Evolutionary conservation across 2,329 filamentous ascomycete genomes (phyloP), one percentile per base, ranked within the genome.

Genomic region (Falciphora oryzae): DNA sequence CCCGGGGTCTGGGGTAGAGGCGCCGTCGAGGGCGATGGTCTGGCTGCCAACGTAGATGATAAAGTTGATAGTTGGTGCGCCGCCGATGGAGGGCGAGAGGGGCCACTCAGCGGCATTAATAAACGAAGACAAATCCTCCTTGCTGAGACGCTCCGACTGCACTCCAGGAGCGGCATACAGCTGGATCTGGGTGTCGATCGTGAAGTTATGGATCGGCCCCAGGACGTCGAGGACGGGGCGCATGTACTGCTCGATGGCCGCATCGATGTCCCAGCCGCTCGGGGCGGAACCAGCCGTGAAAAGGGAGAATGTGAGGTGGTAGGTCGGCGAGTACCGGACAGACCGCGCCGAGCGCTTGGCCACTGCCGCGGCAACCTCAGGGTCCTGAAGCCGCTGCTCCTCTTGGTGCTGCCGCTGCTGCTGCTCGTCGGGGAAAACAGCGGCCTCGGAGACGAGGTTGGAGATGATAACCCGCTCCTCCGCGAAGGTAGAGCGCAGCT

Each of bases 31-130:
- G 5, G 76, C 80, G 67, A 92, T 93, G 13, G 88, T 92, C 65
- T 90, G 85, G 65, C 91, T 87, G 7, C 93, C 92, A 10, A 96
- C 87, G 72, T 95, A 99, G 32, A 98, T 83, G 65, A 98, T 88
- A 74, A 99, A 98, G 77, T 99, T 98, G 72, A 99, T 88, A 0
- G 95, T 99, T 1, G 95, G 95, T 0, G 94, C 94, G 25, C 87
- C 88, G 57, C 93, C 95, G 69, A 99, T 98, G 65, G 92, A 97
- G 0, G 94, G 94, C 67, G 91, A 96, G 3, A 99, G 78, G 0
- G 95, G 95, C 95, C 95, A 99, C 78, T 99, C 95, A 2, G 95
- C 95, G 2, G 94, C 93, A 72, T 99, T 99, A 76, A 99, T 93
- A 73, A 99, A 99, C 1, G 91, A 93, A 53, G 92, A 92, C 1